Evolutionary conservation across 257 asterid genomes (phyloP), one percentile per base, ranked within the genome.

Genomic region (Jacaranda copaia): DNA sequence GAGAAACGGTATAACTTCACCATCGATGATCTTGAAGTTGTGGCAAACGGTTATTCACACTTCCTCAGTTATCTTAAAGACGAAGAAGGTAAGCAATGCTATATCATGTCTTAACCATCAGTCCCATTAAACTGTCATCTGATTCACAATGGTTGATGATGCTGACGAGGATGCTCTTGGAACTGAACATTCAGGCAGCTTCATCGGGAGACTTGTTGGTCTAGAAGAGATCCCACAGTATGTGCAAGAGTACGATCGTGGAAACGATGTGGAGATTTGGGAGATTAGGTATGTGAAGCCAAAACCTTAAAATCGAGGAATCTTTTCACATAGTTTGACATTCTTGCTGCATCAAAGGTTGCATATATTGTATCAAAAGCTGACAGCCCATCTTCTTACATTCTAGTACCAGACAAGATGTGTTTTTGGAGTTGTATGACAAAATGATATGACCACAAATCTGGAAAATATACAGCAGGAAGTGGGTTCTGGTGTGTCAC

Each of bases 1-100:
- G 99, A 95, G 75, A 95, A 93, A 88, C 97, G 98, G 60, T 93
- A 91, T 81, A 95, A 95, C 87, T 95, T 95, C 90, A 72, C 89
- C 56, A 80, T 95, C 14, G 87, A 91, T 38, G 96, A 95, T 85
- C 94, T 91, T 63, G 93, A 93, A 75, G 91, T 93, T 40, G 94
- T 91, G 62, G 98, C 99, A 18, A 93, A 93, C 75, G 99, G 99
- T 48, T 95, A 95, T 65, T 86, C 94, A 38, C 94, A 78, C 79
- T 95, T 95, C 88, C 86, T 86, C 52, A 86, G 90, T 68, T 89
- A 82, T 85, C 39, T 95, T 11, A 75, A 70, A 60, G 75, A 59
- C 0, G 87, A 78, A 6, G 84, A 73, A 84, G 92, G 93, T 89
- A 77, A 80, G 82, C 81, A 51, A n/a, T 15, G 13, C 40, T 5